phyloP scores from a whole-genome alignment of 1,139 yeast species.

The Wickerhamomyces sp. region DNA sequence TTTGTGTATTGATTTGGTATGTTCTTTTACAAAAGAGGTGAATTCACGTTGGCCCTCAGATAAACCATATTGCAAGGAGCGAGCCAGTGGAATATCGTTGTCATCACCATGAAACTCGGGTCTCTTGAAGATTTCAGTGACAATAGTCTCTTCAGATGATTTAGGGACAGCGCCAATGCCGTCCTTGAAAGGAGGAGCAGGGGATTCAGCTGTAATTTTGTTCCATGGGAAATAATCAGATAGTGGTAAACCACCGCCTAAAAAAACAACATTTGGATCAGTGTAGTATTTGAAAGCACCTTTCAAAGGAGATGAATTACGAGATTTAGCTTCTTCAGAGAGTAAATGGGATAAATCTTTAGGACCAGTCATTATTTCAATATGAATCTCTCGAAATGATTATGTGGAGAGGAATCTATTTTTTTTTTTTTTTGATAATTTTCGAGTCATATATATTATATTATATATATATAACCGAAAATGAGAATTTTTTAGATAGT shows the following conservation, averaged over 20 bases:
- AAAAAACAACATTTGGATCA: slow-evolving; percentile 74
- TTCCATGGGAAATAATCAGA: slow-evolving; percentile 92
- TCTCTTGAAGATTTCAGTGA: slow-evolving; percentile 38
- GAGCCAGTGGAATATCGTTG: slow-evolving; percentile 67
- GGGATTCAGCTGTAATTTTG: slow-evolving; percentile 61
- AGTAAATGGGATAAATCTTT: slow-evolving; percentile 73
- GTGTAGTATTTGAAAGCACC: slow-evolving; percentile 73
- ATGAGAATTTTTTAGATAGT: too few relatives aligned
- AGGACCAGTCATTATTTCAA: slow-evolving; percentile 35
- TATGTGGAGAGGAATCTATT: too few relatives aligned
- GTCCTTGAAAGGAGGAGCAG: slow-evolving; percentile 67
- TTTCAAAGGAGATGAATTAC: slow-evolving; percentile 80
- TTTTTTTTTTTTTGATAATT: too few relatives aligned
- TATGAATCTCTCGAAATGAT: too few relatives aligned
- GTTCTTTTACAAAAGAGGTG: slow-evolving; percentile 65
- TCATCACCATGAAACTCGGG: slow-evolving; percentile 31
- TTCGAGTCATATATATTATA: too few relatives aligned
- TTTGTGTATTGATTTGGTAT: slow-evolving; percentile 62
- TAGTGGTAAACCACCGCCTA: slow-evolving; percentile 95
- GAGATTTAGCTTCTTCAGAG: slow-evolving; percentile 72
- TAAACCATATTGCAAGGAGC: slow-evolving; percentile 88
- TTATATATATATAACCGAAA: too few relatives aligned
- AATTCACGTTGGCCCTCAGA: slow-evolving; percentile 79
- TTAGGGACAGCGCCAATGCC: slow-evolving; percentile 73
- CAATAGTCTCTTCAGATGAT: slow-evolving; percentile 37